Evolutionary conservation across 106 monocot species (phyloP).

Genomic region (Ottelia alismoides): DNA sequence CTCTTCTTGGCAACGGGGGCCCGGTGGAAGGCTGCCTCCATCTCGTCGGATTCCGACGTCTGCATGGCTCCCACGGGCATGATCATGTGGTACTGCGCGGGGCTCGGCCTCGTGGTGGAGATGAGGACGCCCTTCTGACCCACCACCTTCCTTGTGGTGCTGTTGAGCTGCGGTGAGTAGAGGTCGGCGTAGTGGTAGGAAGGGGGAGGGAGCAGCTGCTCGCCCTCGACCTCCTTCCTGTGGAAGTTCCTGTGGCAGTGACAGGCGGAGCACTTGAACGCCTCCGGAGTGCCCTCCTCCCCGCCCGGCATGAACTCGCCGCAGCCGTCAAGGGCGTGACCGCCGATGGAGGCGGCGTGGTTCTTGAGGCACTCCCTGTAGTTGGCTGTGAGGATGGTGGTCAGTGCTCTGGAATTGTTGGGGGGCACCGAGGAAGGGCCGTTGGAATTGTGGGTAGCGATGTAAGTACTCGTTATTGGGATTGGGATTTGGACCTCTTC

Average conservation of each 20-base stretch:
- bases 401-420: conserved; percentile 6
- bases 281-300: no score
- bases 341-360: no score
- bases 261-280: no score
- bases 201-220: no score
- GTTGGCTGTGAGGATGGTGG: conserved; percentile 9
- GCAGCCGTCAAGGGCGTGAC: conserved; percentile 15
- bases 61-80: conserved; percentile 55
- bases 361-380: conserved; percentile 2
- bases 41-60: conserved; percentile 49
- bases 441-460: no score
- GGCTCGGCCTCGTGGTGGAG: no score
- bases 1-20: no score
- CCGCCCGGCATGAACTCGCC: no score
- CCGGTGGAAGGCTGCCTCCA: conserved; percentile 20
- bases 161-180: not conserved
- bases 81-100: conserved; percentile 29
- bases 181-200: not conserved
- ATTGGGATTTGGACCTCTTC: conserved; percentile 13
- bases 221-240: no score
- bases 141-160: no score
- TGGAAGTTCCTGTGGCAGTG: no score
- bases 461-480: conserved; percentile 20
- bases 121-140: conserved; percentile 11
- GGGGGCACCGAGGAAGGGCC: no score